Percentiles rank a stretch among this genome's conserved stretches.
Evolutionary conservation across 2,329 filamentous ascomycete genomes (phyloP).

Genomic region (Neurospora crassa): DNA sequence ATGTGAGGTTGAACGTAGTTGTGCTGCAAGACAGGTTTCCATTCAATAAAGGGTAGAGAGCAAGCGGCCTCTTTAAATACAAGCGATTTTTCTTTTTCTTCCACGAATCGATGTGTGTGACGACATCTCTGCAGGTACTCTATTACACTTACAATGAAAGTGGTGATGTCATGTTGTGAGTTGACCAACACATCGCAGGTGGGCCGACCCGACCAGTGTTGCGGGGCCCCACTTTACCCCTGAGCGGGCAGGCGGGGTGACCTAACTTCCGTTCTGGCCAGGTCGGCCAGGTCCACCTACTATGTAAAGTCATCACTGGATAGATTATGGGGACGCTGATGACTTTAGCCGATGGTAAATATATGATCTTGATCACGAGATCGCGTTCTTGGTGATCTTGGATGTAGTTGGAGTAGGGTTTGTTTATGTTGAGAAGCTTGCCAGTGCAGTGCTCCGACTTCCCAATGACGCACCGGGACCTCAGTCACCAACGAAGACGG

Average conservation of each 20-base stretch:
- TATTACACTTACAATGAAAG: background rate
- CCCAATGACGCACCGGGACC: background rate
- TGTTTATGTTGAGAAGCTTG: background rate
- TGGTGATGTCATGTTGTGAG: slow-evolving; percentile 2
- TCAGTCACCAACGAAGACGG: background rate
- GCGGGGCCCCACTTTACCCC: background rate
- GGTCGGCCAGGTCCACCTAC: background rate
- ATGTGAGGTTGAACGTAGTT: background rate
- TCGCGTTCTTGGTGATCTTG: background rate
- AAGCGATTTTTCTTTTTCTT: background rate
- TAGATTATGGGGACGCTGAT: background rate
- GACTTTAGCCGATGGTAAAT: background rate
- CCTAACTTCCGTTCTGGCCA: background rate
- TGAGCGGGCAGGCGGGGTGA: background rate
- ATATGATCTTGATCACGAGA: background rate
- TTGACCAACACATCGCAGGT: background rate
- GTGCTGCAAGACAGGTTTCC: background rate
- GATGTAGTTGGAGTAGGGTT: background rate
- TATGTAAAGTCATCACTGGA: background rate
- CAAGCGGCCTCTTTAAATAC: background rate
- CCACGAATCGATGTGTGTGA: background rate
- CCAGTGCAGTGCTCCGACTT: no score
- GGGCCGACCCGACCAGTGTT: background rate
- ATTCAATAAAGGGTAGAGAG: background rate
- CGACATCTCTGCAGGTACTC: background rate